Base-by-base conservation (phyloP, 768 basidiomycete species). In the Boletellus emodensis region DNA sequence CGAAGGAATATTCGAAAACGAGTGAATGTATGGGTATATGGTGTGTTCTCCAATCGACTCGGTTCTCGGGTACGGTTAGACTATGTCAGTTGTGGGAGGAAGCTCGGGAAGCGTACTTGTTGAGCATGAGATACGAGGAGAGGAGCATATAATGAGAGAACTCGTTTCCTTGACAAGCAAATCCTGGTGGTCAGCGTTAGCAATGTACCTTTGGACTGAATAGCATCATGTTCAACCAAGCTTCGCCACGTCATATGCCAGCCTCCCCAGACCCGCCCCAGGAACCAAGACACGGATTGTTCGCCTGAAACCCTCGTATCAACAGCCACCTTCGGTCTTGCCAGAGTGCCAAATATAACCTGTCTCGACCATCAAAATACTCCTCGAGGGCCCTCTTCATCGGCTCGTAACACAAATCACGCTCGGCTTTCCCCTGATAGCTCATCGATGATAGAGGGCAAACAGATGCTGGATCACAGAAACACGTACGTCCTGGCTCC, bases 141-240 rank as follows among this genome's bases (percentile, higher is more conserved):
- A 97, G 81, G 12, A 98, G 78, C 93, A 94, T 95, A 68, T 91
- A 92, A 57, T 94, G 88, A 30, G 90, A 93, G 65, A 96, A 96
- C 68, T 98, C 94, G 63, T 96, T 96, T 18, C 89, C 94, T 67
- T 95, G 94, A 56, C 88, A 92, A 1, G 87, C 71, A 58, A 93
- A 97, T 4, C 94, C 94, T 93, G 41, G 46, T 9, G 41, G 1
- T 40, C 43, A 35, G 11, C 13, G 38, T 55, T n/a, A 53, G 38
- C 8, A n/a, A 18, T 13, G 6, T n/a, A 18, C 26, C 3, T 40
- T 18, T 13, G 45, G 13, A 6, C 3, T 3, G 33, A 18, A 48
- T 12, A 41, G 43, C 41, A 36, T 37, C 44, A 26, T 33, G 41
- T 53, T 74, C 32, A 60, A 91, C 92, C 94, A 47, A 86, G 74